Base-by-base conservation (phyloP, 2,329 filamentous ascomycete species). In the Parastagonospora avenae region DNA sequence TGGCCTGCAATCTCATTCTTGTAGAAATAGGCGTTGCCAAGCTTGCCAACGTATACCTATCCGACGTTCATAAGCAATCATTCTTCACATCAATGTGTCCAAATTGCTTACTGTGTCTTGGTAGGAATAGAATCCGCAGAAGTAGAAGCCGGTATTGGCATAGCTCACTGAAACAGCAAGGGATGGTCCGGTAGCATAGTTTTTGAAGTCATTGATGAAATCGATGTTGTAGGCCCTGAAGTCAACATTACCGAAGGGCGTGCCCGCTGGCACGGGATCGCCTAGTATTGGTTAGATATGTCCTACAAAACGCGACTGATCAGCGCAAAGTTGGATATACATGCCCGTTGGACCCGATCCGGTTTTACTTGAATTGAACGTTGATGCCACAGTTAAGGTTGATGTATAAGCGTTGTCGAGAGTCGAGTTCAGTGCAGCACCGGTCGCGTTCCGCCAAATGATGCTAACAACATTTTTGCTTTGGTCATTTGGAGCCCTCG, bases 161-260 rank as follows among this genome's bases (percentile, higher is more conserved):
- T 83, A 81, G 54, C 81, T 83, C 4, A 87, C 77, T 14, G 81
- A 83, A 6, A 88, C 63, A 0, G 86, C 85, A 35, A 87, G 79
- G 3, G 81, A 77, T 0, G 85, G 86, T 0, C 85, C 85, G 31
- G 77, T 77, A 1, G 80, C 71, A 49, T 76, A 77, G 27, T 81
- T 80, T 0, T 76, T 73, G 59, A 79, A 86, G 38, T 82, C 78
- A 59, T 89, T 89, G 15, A 80, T 75, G 56, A 89, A 85, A 62
- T 89, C 82, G 33, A 89, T 74, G 60, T 89, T 89, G 68, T 89
- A 89, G 0, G 80, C 83, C 8, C 85, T 77, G 67, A 89, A 89
- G 64, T 88, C 80, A 0, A 59, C 66, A 62, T 82, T 86, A 2
- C 86, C 86, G 54, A 88, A 87, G 0, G 85, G 85, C 0, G 86